Evolutionary conservation across 2,329 filamentous ascomycete genomes (phyloP), one percentile per base, ranked within the genome.

Genomic region (Calonectria hawksworthii): DNA sequence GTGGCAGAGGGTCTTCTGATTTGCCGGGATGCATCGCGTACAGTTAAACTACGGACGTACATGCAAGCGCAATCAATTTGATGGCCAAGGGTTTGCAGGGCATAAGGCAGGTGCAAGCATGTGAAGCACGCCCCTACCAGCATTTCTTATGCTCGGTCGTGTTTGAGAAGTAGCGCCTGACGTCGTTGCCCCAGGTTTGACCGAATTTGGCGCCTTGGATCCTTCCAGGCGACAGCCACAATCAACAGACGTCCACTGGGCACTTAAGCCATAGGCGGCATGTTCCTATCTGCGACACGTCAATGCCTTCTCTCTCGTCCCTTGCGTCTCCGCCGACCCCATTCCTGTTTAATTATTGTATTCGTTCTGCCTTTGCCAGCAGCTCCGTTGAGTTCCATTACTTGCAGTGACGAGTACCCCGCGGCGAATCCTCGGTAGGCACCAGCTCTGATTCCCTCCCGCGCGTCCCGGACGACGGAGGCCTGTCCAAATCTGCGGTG

Each of bases 341-440:
- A 65, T 47, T 65, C 30, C 26, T 50, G 38, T 65, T 41, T 59
- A 50, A 50, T 65, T 50, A 28, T 50, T 68, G 38, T 59, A 50
- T 44, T 50, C 66, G n/a, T 59, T 66, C 69, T 65, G 21, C 61
- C 30, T 36, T 44, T 21, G 28, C 38, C 21, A 59, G 32, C n/a
- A n/a, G 30, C 41, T 34, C 32, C 26, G 18, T 38, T 47, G 44
- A 51, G 21, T 52, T 26, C 50, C 44, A 26, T 61, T 63, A 36
- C 36, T 41, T 63, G 56, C 70, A 36, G 68, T 63, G 74, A 66
- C 71, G 68, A 44, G 36, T 54, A 52, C 50, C 68, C 71, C 68
- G 41, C 74, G 71, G 75, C 73, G 71, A 69, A 75, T 73, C 74
- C 64, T 78, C 77, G 78, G 77, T 75, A 77, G 77, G 64, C 64